Evolutionary conservation across 495 filamentous ascomycete genomes (phyloP).

Genomic region (Geoglossum glabrum): DNA sequence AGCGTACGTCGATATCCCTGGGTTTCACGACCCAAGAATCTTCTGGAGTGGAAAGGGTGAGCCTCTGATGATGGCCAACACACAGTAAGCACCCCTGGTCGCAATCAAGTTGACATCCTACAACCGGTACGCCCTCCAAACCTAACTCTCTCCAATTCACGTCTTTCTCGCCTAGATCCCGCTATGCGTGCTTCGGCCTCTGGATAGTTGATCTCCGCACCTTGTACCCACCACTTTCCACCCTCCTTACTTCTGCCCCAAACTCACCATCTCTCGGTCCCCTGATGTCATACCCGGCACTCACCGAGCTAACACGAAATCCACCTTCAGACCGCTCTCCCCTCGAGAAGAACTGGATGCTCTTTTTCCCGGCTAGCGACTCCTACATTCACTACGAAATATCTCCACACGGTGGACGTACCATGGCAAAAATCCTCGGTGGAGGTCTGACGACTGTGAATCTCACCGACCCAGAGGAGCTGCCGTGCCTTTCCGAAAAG

Average conservation of each 20-base stretch:
- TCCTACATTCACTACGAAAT: constrained; percentile 4
- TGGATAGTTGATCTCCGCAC: constrained; percentile 22
- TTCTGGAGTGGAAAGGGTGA: constrained; percentile 24
- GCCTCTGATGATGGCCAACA: constrained; percentile 22
- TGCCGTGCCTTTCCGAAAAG: constrained; percentile 14
- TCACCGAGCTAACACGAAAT: constrained; percentile 23
- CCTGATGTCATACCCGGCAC: constrained; percentile 19
- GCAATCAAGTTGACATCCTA: neutral
- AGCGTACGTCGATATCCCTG: constrained; percentile 19
- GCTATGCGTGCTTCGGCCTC: constrained; percentile 24
- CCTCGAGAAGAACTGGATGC: constrained; percentile 24
- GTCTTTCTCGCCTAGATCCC: constrained; percentile 11
- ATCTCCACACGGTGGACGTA: constrained; percentile 10
- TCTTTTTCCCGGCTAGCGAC: constrained; percentile 14
- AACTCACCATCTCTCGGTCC: constrained; percentile 14
- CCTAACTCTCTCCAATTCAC: neutral
- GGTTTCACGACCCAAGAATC: constrained; percentile 22
- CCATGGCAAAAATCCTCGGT: constrained; percentile 21
- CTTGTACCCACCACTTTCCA: constrained; percentile 14
- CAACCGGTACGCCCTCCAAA: neutral
- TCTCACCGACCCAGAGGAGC: constrained; percentile 17
- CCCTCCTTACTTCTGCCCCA: constrained; percentile 18
- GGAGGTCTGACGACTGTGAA: constrained; percentile 21
- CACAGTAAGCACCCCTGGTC: constrained; percentile 14
- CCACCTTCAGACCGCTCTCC: constrained; percentile 13